Evolutionary conservation across 2,329 filamentous ascomycete species (phyloP), one percentile per base, ranked within the genome.

Genomic region (Alternaria gansuensis): DNA sequence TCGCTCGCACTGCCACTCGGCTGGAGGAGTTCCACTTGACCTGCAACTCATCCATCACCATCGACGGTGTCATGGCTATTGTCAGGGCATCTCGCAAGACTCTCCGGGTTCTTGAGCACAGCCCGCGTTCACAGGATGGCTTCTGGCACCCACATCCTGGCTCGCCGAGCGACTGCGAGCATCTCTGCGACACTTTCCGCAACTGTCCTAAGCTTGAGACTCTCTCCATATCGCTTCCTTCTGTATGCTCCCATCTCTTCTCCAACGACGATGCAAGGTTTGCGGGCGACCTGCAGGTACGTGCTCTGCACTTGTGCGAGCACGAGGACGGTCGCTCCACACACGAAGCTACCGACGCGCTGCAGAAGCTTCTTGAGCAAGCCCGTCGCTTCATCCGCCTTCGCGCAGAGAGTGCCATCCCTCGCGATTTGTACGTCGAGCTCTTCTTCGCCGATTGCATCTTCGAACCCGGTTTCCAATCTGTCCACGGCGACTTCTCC

Each of bases 21-120:
- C 79, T 85, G 23, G 79, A 83, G 61, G 82, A 83, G 59, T 81
- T 85, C 45, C 82, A 85, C 69, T 73, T 85, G 63, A 84, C 83
- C 8, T 83, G 83, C 64, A 80, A 83, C 51, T 82, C 81, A 17
- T 83, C 82, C 52, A 78, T 85, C 63, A 81, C 82, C 23, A 83
- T 84, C 40, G 80, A 83, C 36, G 80, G 82, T 45, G 80, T 85
- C 60, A 81, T 84, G 68, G 80, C 82, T 23, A 77, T 85, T 24
- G 80, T 84, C 51, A 81, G 81, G 66, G 78, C 82, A 24, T 83
- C 82, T 3, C 76, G 75, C 58, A 67, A 74, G 46, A 83, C 82
- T 7, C 74, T 84, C 14, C 79, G 80, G 49, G 81, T 84, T 43
- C 77, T 84, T 24, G 82, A 84, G 71, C 82, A 84, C 71, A 83